Base-by-base conservation (phyloP, 179 eudicot genomes). In the Silene vulgaris region DNA sequence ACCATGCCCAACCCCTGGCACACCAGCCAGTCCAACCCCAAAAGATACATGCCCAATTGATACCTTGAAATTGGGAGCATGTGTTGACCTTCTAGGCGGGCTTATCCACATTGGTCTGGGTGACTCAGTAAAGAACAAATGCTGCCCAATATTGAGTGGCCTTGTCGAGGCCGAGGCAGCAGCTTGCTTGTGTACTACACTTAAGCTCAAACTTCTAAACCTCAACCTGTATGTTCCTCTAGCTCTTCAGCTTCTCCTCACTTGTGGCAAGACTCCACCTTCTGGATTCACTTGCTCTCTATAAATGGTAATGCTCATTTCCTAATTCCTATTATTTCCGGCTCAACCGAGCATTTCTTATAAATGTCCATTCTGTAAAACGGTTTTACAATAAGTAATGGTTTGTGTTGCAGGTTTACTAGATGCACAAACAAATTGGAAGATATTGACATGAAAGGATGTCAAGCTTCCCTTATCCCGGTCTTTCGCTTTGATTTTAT, bases 11-110 rank as follows among this genome's bases (percentile, higher is more conserved):
- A 81, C 93, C 12, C 14, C 62, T 29, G 63, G 74, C 2, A 1
- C 73, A 13, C 68, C 83, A 11, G 5, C 65, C 57, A 21, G 56
- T 28, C 60, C 83, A 19, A 76, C 56, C 23, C 14, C 74, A 57
- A 19, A 74, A 4, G 54, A 79, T 11, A 85, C 85, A 0, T 93
- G 98, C 86, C 97, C 98, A 1, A 87, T 91, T 62, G 88, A 93
- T 75, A 75, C 86, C 0, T 79, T 93, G 19, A 91, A 93, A 72
- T 84, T 93, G 37, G 97, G 97, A 19, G 96, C 87, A 0, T 93
- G 98, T 84, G 98, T 91, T 79, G 91, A 93, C 79, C 84, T 91
- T n/a, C 90, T 93, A 0, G 98, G 97, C 0, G 98, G 98, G 77
- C 76, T 91, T 48, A 83, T 91, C 65, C 98, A 91, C 75, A 71